Percentiles rank a stretch among this genome's conserved stretches.
Evolutionary conservation across 441 rosid species (phyloP).

Genomic region (Eutrema salsugineum): DNA sequence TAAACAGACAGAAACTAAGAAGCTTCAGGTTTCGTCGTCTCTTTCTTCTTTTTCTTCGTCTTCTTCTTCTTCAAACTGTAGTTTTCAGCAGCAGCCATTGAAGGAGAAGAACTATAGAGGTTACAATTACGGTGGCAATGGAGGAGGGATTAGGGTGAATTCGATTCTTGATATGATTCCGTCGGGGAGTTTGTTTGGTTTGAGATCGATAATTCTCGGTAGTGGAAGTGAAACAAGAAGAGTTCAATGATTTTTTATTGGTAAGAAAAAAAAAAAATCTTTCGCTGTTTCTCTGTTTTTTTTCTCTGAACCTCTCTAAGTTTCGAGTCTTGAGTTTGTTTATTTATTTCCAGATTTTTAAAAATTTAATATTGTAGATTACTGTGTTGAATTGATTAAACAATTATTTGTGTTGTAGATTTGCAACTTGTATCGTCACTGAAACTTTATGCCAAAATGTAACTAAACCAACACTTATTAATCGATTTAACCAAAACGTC

Average conservation of each 20-base stretch:
- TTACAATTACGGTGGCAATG: conserved; percentile 8
- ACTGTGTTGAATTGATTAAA: too few relatives aligned
- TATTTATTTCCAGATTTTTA: too few relatives aligned
- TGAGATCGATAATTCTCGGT: conserved; percentile 50
- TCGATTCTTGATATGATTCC: conserved; percentile 67
- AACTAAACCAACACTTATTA: too few relatives aligned
- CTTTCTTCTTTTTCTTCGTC: conserved; percentile 4
- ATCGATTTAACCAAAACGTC: too few relatives aligned
- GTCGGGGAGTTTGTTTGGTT: conserved; percentile 62
- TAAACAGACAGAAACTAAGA: conserved; percentile 8
- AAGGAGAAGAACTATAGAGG: conserved; percentile 51
- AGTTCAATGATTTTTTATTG: conserved; percentile 26
- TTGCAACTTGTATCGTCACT: too few relatives aligned
- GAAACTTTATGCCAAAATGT: too few relatives aligned
- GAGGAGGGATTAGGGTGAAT: conserved; percentile 39
- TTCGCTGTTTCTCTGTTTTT: background rate
- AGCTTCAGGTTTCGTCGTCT: background rate
- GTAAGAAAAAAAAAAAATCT: background rate
- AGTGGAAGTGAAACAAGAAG: conserved; percentile 47
- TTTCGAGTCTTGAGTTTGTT: background rate
- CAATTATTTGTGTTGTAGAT: too few relatives aligned
- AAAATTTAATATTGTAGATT: too few relatives aligned
- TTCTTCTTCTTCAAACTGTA: background rate
- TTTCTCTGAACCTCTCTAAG: background rate
- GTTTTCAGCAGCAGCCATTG: conserved; percentile 47